Evolutionary conservation across 129 eudicot species (phyloP).

Genomic region (Lactuca sativa): DNA sequence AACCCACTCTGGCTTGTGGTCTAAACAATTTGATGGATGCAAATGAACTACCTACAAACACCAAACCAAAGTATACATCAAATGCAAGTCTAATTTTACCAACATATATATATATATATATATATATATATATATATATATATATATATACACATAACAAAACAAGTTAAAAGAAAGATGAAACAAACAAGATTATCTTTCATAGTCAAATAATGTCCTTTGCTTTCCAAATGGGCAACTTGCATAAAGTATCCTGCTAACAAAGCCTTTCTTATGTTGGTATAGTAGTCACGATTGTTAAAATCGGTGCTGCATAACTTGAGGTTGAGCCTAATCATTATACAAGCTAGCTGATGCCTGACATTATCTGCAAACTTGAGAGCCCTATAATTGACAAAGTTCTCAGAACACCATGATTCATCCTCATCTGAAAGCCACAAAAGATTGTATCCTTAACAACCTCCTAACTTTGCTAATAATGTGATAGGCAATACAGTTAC

Average conservation of each 20-base stretch:
- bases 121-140: too few species aligned
- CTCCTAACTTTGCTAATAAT: neutral
- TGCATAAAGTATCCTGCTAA: constrained; percentile 96
- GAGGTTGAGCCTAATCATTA: constrained; percentile 77
- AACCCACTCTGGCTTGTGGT: constrained; percentile 98
- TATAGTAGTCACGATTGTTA: constrained; percentile 86
- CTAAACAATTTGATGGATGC: constrained; percentile 95
- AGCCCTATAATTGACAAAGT: constrained; percentile 84
- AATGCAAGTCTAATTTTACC: too few species aligned
- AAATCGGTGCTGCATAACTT: constrained; percentile 89
- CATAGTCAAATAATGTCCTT: constrained; percentile 92
- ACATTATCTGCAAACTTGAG: constrained; percentile 94
- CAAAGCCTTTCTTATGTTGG: constrained; percentile 97
- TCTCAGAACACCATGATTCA: constrained; percentile 94
- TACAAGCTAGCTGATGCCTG: constrained; percentile 86
- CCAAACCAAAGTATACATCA: neutral
- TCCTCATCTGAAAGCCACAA: constrained; percentile 62
- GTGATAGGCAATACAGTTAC: too few species aligned
- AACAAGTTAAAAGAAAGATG: neutral
- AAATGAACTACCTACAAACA: constrained; percentile 72
- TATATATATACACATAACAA: neutral
- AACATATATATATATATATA: too few species aligned
- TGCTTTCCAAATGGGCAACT: constrained; percentile 95
- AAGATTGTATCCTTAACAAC: neutral
- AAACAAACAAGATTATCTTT: constrained; percentile 85